These are phyloP conservation scores for Phytophthora nicotianae DNA, from an alignment of 352 stramenopile species.

Conservation along the genomic window DNA sequence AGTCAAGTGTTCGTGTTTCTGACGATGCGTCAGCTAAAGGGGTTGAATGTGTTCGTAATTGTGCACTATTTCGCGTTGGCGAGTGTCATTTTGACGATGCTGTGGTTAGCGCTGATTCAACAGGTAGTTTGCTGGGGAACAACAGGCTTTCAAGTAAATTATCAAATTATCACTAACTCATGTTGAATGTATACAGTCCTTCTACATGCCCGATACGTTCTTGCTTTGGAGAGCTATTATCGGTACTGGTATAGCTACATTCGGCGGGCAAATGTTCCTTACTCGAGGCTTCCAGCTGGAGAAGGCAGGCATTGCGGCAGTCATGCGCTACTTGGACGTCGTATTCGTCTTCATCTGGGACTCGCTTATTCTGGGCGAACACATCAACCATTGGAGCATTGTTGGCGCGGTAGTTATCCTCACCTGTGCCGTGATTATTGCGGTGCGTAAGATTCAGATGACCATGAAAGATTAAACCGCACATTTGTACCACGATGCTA, in stretches of 20 bases:
- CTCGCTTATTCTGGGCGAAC: conserved; percentile 58
- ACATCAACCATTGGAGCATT: conserved; percentile 64
- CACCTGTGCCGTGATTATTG: conserved; percentile 54
- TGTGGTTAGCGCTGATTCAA: conserved; percentile 53
- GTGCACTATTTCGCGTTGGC: conserved; percentile 69
- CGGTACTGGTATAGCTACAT: conserved; percentile 48
- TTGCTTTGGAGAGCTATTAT: conserved; percentile 52
- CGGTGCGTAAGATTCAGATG: conserved; percentile 41
- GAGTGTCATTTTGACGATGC: conserved; percentile 38
- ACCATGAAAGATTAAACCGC: conserved; percentile 14
- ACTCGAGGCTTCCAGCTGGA: conserved; percentile 78
- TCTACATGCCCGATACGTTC: conserved; percentile 39
- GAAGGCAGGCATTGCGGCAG: conserved; percentile 61
- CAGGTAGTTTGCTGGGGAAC: conserved; percentile 25
- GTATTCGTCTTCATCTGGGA: conserved; percentile 78
- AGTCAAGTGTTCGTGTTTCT: conserved; percentile 61
- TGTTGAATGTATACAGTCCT: conserved; percentile 8
- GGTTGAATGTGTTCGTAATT: conserved; percentile 51
- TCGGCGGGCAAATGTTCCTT: conserved; percentile 63
- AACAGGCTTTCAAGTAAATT: background rate
- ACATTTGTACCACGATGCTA: too few relatives aligned
- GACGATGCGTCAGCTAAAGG: conserved; percentile 52
- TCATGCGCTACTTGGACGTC: conserved; percentile 76
- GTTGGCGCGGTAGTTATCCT: conserved; percentile 62
- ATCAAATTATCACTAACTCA: background rate